A percentile compares a stretch with the other conserved stretches of the same genome.
These are phyloP conservation scores for Populus deltoides DNA, from an alignment of 345 rosid genomes.

Conservation along the genomic window DNA sequence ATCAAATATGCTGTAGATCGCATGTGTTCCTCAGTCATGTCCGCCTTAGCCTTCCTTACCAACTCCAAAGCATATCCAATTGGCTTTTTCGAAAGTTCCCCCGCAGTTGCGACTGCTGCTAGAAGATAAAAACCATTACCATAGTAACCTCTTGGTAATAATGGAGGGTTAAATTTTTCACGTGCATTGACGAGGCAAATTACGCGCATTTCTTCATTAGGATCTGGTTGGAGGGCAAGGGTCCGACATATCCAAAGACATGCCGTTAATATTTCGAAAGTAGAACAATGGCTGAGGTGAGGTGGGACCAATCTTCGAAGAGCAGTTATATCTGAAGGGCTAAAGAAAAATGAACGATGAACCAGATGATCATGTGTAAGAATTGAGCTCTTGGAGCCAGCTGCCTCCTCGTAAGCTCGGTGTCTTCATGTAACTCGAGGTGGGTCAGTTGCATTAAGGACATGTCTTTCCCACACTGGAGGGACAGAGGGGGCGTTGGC, in stretches of 20 bases:
- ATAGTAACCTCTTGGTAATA: slow-evolving; percentile 28
- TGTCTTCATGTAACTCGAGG: slow-evolving; percentile 19
- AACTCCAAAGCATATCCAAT: slow-evolving; percentile 31
- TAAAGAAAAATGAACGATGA: slow-evolving; percentile 11
- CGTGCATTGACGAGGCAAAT: neutral
- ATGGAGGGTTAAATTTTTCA: neutral
- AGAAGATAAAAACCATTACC: slow-evolving; percentile 37
- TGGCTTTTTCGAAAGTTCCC: slow-evolving; percentile 9
- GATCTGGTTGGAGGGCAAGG: neutral
- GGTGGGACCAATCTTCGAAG: neutral
- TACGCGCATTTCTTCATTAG: slow-evolving; percentile 12
- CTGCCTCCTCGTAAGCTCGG: slow-evolving; percentile 3
- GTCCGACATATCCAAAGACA: slow-evolving; percentile 31
- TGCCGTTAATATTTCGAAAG: slow-evolving; percentile 21
- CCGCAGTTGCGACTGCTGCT: slow-evolving; percentile 19
- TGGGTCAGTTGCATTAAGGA: slow-evolving; percentile 3
- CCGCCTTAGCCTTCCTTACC: slow-evolving; percentile 23
- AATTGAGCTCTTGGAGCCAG: neutral
- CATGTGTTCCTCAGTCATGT: slow-evolving; percentile 13
- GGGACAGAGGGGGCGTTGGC: neutral
- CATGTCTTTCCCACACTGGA: slow-evolving; percentile 22
- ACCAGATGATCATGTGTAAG: neutral
- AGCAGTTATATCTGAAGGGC: neutral
- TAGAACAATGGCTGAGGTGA: slow-evolving; percentile 6
- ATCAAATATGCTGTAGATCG: slow-evolving; percentile 12